A percentile compares a stretch with the other conserved stretches of the same genome.
Conservation (phyloP, 2,329 filamentous ascomycete genomes). For the Dactylellina parvicollis region DNA sequence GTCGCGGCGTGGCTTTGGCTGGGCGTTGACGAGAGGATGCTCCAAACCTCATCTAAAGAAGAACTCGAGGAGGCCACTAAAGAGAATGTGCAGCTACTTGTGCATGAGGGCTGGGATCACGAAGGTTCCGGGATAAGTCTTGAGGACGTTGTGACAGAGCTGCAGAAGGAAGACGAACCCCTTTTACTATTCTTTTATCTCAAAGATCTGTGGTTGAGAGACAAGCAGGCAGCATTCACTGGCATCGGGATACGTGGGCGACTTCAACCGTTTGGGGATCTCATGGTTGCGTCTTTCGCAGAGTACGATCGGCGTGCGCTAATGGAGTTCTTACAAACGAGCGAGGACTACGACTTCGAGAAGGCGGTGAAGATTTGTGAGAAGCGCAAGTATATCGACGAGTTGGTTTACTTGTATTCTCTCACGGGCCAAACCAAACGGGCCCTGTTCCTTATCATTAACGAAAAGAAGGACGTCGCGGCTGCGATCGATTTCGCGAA, state of each 20-base stretch:
- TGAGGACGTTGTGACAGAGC: constrained; percentile 81
- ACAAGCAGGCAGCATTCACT: constrained; percentile 70
- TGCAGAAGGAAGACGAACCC: constrained; percentile 73
- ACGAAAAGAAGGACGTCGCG: constrained; percentile 87
- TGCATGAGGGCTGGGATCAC: constrained; percentile 75
- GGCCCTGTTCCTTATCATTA: constrained; percentile 90
- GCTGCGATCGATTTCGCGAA: constrained; percentile 96
- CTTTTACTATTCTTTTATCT: constrained; percentile 94
- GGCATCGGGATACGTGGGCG: constrained; percentile 64
- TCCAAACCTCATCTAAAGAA: constrained; percentile 71
- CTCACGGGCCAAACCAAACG: constrained; percentile 95
- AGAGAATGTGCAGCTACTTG: constrained; percentile 85
- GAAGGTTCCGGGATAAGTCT: constrained; percentile 81
- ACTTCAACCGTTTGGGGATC: constrained; percentile 86
- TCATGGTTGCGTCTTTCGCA: constrained; percentile 86
- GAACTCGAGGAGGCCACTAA: constrained; percentile 82
- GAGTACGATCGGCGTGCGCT: constrained; percentile 80
- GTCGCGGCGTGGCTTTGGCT: constrained; percentile 88
- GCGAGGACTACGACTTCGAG: constrained; percentile 88
- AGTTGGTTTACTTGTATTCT: constrained; percentile 93
- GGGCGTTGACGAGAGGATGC: constrained; percentile 77
- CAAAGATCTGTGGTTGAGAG: constrained; percentile 82
- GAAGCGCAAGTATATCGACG: constrained; percentile 79
- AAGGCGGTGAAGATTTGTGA: constrained; percentile 84
- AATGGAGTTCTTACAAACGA: constrained; percentile 86